Conservation (phyloP, 2,329 filamentous ascomycete genomes). For the Fusarium sp. region DNA sequence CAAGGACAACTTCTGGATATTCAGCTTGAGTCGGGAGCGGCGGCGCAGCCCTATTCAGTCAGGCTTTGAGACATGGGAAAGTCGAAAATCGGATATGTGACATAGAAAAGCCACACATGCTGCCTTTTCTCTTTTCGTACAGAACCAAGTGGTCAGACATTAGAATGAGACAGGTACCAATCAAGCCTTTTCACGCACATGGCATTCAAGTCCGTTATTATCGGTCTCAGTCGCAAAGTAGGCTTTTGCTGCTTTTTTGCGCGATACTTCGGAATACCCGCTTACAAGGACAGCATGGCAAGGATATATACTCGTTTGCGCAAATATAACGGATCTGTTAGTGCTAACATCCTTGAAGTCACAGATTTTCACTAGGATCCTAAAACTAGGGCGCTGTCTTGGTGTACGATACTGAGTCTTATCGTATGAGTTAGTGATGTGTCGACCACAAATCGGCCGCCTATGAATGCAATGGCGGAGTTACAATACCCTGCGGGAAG, state of each 20-base stretch:
- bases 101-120: constrained; percentile 4
- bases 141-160: background rate
- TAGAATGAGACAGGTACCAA: background rate
- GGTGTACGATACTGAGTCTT: constrained; percentile 15
- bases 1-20: constrained; percentile 6
- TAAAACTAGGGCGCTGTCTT: constrained; percentile 12
- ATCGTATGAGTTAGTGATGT: background rate
- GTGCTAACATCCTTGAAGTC: constrained; percentile 30
- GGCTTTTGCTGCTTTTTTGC: background rate
- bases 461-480: background rate
- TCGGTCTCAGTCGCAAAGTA: constrained; percentile 10
- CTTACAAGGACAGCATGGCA: background rate
- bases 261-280: constrained; percentile 1
- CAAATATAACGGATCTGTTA: constrained; percentile 35
- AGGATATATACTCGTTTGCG: constrained; percentile 10
- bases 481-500: constrained; percentile 8
- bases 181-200: constrained; percentile 31
- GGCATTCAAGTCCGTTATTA: constrained; percentile 6
- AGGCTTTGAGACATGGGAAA: constrained; percentile 30
- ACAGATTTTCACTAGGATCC: constrained; percentile 33
- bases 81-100: constrained; percentile 24
- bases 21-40: constrained; percentile 35
- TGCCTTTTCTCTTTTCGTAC: constrained; percentile 9
- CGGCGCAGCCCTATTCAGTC: constrained; percentile 28
- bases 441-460: background rate